Percentiles rank a stretch among this genome's conserved stretches.
phyloP scores from a whole-genome alignment of 495 filamentous ascomycete species.

The Corynascus novoguineensis region DNA sequence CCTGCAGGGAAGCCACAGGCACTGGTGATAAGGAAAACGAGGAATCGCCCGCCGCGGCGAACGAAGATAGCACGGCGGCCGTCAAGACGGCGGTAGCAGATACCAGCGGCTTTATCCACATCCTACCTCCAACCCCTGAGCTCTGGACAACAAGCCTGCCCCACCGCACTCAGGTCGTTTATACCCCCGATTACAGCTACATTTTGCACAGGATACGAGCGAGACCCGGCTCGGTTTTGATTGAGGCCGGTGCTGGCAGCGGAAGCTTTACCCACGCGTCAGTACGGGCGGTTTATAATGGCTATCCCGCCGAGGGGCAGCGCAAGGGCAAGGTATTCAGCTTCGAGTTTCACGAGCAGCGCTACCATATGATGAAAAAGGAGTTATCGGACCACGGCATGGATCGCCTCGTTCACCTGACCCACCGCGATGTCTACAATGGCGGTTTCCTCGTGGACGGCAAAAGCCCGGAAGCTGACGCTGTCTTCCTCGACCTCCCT shows the following conservation, averaged over 20 bases:
- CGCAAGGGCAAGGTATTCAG: conserved; percentile 76
- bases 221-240: conserved; percentile 69
- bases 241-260: conserved; percentile 92
- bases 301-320: conserved; percentile 51
- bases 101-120: conserved; percentile 77
- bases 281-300: conserved; percentile 80
- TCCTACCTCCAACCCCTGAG: conserved; percentile 88
- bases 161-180: conserved; percentile 95
- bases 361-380: conserved; percentile 62
- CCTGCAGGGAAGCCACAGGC: conserved; percentile 24
- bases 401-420: conserved; percentile 66
- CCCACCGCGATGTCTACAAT: conserved; percentile 85
- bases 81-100: conserved; percentile 52
- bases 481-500: conserved; percentile 87
- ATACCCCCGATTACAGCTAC: conserved; percentile 95
- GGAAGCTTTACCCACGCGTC: conserved; percentile 93
- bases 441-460: conserved; percentile 69
- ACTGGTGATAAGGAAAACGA: conserved; percentile 29
- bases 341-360: conserved; percentile 83
- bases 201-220: conserved; percentile 82
- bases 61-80: conserved; percentile 21
- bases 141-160: conserved; percentile 86
- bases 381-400: conserved; percentile 75
- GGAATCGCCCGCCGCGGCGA: conserved; percentile 17
- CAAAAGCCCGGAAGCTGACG: conserved; percentile 60